These are phyloP conservation scores for Penicillium cosmopolitanum DNA, from an alignment of 495 filamentous ascomycete species.

Conservation along the genomic window DNA sequence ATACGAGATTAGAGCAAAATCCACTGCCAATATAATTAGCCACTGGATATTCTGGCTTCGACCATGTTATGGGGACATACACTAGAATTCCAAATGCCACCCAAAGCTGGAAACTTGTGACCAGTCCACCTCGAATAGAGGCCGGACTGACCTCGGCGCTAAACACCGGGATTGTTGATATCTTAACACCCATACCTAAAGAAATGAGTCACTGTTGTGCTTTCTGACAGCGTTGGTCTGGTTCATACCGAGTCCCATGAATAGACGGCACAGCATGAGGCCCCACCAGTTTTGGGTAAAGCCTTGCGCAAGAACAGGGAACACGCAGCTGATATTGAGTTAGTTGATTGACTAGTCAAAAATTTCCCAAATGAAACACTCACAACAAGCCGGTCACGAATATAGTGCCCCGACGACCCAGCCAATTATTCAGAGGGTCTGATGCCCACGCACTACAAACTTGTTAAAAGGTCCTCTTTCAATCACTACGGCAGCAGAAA, in stretches of 20 bases:
- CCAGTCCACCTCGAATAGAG: conserved; percentile 60
- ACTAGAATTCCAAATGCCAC: conserved; percentile 60
- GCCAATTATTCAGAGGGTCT: conserved; percentile 56
- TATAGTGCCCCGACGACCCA: conserved; percentile 61
- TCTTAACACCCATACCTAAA: conserved; percentile 66
- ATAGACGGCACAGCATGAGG: conserved; percentile 57
- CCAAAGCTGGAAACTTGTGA: conserved; percentile 63
- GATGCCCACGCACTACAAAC: conserved; percentile 56
- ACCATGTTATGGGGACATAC: conserved; percentile 36
- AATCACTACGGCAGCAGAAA: conserved; percentile 8
- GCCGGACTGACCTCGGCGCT: conserved; percentile 62
- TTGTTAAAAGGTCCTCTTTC: neutral
- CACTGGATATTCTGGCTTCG: conserved; percentile 45
- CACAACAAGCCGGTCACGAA: conserved; percentile 59
- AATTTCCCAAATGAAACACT: neutral
- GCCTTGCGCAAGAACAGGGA: conserved; percentile 58
- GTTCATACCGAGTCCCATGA: conserved; percentile 46
- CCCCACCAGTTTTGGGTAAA: conserved; percentile 60
- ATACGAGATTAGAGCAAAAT: conserved; percentile 41
- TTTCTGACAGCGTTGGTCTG: neutral
- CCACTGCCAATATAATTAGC: conserved; percentile 45
- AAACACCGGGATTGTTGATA: conserved; percentile 63
- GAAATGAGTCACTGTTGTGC: neutral
- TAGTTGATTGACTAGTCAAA: neutral
- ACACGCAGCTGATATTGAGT: conserved; percentile 40